phyloP scores from a whole-genome alignment of 371 early-diverging fungal genomes.

The Haplosporangium sp. region DNA sequence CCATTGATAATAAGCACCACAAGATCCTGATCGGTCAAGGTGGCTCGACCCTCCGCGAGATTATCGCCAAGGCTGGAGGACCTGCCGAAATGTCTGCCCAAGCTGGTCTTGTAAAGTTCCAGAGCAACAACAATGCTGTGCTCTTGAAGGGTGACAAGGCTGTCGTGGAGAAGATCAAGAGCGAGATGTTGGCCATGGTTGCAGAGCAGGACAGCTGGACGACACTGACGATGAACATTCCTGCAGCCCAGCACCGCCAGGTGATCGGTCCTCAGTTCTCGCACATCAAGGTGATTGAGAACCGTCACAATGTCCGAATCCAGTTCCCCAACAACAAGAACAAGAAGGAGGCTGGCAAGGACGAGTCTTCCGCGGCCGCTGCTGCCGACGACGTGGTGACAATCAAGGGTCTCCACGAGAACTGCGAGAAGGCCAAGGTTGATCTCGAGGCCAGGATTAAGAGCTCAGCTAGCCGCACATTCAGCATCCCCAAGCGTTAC shows the following conservation, averaged over 20 bases:
- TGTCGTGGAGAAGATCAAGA: conserved; percentile 64
- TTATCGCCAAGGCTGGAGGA: conserved; percentile 75
- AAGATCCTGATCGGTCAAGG: conserved; percentile 82
- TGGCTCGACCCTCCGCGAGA: conserved; percentile 75
- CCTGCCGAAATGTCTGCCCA: conserved; percentile 57
- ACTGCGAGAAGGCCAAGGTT: conserved; percentile 65
- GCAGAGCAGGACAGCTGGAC: conserved; percentile 59
- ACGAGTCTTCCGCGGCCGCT: conserved; percentile 19
- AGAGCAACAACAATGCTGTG: conserved; percentile 60
- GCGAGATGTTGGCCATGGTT: conserved; percentile 61
- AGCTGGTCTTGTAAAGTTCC: conserved; percentile 66
- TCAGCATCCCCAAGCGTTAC: conserved; percentile 58
- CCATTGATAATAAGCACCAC: conserved; percentile 75
- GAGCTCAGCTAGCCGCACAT: conserved; percentile 41
- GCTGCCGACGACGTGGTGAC: conserved; percentile 54
- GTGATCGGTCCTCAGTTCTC: conserved; percentile 75
- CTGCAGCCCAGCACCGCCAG: conserved; percentile 65
- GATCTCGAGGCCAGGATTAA: conserved; percentile 56
- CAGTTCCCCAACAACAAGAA: conserved; percentile 61
- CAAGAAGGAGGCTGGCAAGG: conserved; percentile 30
- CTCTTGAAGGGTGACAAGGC: conserved; percentile 64
- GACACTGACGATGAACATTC: conserved; percentile 60
- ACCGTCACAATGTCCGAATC: conserved; percentile 65
- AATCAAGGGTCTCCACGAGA: conserved; percentile 69
- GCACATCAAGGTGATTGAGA: conserved; percentile 66